Base-by-base conservation (phyloP, 2,329 filamentous ascomycete species). In the Pestalotiopsis sp. region DNA sequence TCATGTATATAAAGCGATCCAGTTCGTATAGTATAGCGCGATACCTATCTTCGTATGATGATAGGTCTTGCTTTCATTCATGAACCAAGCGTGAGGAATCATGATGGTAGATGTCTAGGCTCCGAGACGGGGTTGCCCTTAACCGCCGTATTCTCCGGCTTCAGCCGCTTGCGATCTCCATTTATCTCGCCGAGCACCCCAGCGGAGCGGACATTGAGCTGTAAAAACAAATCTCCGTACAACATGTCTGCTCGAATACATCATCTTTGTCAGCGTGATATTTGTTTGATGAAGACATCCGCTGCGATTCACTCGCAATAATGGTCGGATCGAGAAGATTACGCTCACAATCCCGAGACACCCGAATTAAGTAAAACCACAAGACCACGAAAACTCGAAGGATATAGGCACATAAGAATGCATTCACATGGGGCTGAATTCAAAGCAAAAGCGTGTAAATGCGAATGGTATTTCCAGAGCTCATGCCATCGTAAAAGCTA, bases 381-480 rank as follows among this genome's bases (percentile, higher is more conserved):
- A 31, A 14, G 27, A 58, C 27, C 59, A 66, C 23, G 49, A 58
- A 9, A 66, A 49, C 64, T 66, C 64, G 56, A 31, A 57, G 23
- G 25, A 58, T 23, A 25, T 66, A 25, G 49, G 64, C 23, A 41
- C 49, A n/a, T 66, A 45, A 66, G 57, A 52, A 52, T 52, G 11
- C 11, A 59, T 59, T 25, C 14, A 4, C 57, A 23, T 23, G 27
- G 57, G 27, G 27, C 27, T 31, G 27, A 6, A 31, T 59, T 27
- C n/a, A 0, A 41, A 25, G 0, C 20, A 20, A 17, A 23, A 4
- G 23, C 27, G 4, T 45, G 3, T 17, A 20, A 49, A 45, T 23
- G 38, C 9, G 20, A 49, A 20, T 36, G 20, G 20, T 31, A 31
- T 49, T 45, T 38, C 23, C 17, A 38, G 31, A 27, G 59, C 20